Conservation (phyloP, 345 rosid genomes). For the Populus alba region DNA sequence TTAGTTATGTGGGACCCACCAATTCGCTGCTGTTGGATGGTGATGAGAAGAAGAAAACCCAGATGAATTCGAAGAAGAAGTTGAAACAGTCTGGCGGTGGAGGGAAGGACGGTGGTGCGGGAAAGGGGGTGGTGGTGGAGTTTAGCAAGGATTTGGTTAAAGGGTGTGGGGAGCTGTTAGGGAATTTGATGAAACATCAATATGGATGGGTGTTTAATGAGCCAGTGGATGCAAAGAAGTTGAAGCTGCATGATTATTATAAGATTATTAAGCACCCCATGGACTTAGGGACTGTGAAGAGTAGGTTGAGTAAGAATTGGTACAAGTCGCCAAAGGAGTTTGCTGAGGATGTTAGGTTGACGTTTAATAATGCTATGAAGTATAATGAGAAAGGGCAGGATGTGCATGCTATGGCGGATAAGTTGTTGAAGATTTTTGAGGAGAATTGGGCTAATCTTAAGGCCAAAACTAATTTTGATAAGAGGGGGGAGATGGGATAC, state of each 20-base stretch:
- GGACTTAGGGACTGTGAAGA: slow-evolving; percentile 91
- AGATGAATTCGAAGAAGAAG: slow-evolving; percentile 42
- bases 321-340: slow-evolving; percentile 71
- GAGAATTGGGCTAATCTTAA: slow-evolving; percentile 58
- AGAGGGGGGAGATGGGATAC: slow-evolving; percentile 25
- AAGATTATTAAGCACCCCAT: slow-evolving; percentile 72
- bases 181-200: slow-evolving; percentile 77
- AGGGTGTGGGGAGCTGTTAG: slow-evolving; percentile 56
- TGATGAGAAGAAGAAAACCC: slow-evolving; percentile 30
- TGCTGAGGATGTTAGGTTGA: slow-evolving; percentile 80
- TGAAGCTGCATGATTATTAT: slow-evolving; percentile 74
- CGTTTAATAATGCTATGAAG: slow-evolving; percentile 76
- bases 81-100: slow-evolving; percentile 24
- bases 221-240: slow-evolving; percentile 74
- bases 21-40: slow-evolving; percentile 24
- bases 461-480: slow-evolving; percentile 33
- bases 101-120: slow-evolving; percentile 1
- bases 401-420: slow-evolving; percentile 70
- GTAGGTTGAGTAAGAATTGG: slow-evolving; percentile 54
- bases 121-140: slow-evolving; percentile 31
- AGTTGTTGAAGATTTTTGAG: slow-evolving; percentile 56
- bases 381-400: slow-evolving; percentile 89
- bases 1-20: slow-evolving; percentile 44
- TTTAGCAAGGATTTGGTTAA: slow-evolving; percentile 47
- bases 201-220: slow-evolving; percentile 78